A percentile compares a stretch with the other conserved stretches of the same genome.
Evolutionary conservation across 1,284 basidiomycete genomes (phyloP).

Genomic region (Phlebopus sp.): DNA sequence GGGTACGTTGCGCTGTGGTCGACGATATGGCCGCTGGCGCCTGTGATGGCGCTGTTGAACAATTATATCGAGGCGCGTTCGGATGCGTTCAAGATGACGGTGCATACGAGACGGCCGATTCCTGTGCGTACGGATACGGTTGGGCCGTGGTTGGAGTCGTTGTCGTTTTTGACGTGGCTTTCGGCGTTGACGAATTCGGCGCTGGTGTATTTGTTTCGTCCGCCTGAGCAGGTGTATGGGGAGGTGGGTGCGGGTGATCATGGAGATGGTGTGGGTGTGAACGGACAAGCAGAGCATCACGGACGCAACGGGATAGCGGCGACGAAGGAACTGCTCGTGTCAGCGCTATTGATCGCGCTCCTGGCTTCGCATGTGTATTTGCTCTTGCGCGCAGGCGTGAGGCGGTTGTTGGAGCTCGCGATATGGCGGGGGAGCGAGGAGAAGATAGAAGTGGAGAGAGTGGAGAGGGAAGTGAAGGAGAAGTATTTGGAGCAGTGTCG

Average conservation of each 20-base stretch:
- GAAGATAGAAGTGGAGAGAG: constrained; percentile 51
- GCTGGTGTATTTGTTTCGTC: constrained; percentile 81
- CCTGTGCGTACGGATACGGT: constrained; percentile 87
- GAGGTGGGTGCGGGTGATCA: too few relatives aligned
- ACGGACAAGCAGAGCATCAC: constrained; percentile 13
- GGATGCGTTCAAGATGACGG: constrained; percentile 93
- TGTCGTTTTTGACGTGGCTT: constrained; percentile 88
- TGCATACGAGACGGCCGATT: constrained; percentile 82
- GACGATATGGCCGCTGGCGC: constrained; percentile 91
- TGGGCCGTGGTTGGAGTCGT: constrained; percentile 89
- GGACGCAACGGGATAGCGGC: constrained; percentile 30
- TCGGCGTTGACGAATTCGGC: constrained; percentile 83
- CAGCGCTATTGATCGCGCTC: constrained; percentile 73
- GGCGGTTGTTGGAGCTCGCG: constrained; percentile 69
- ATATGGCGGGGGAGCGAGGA: constrained; percentile 74
- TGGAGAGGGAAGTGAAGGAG: constrained; percentile 63
- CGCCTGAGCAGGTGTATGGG: constrained; percentile 23
- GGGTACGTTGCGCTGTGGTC: constrained; percentile 93
- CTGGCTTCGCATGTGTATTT: constrained; percentile 81
- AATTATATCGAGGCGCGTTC: constrained; percentile 91
- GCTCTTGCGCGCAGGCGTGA: constrained; percentile 58
- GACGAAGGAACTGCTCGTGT: constrained; percentile 56
- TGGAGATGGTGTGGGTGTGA: constrained; percentile 4
- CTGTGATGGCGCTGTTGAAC: constrained; percentile 81
- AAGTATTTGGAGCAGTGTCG: constrained; percentile 40